Conservation (phyloP, 2,329 filamentous ascomycete genomes). For the Xylaria sp. region DNA sequence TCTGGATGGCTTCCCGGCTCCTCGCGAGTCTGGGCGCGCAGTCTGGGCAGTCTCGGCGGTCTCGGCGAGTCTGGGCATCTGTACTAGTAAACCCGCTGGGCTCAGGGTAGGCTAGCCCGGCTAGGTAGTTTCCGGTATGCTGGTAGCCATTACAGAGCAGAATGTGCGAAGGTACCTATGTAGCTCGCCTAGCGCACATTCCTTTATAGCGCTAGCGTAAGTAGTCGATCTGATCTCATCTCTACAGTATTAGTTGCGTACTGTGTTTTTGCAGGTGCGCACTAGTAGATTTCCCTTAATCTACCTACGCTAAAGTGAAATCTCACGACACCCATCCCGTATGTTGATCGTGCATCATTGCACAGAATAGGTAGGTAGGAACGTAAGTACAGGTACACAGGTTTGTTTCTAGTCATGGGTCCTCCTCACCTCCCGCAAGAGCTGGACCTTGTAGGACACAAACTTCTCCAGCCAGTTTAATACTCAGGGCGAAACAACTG, state of each 20-base stretch:
- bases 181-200: too few relatives aligned
- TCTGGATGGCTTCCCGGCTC: background rate
- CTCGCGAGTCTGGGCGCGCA: background rate
- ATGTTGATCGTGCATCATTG: too few relatives aligned
- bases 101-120: too few relatives aligned
- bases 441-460: background rate
- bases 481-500: background rate
- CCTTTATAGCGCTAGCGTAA: too few relatives aligned
- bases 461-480: background rate
- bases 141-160: too few relatives aligned
- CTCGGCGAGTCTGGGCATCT: too few relatives aligned
- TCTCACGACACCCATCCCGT: too few relatives aligned
- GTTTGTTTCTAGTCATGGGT: too few relatives aligned
- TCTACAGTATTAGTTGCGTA: background rate
- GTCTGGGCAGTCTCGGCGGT: background rate
- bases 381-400: too few relatives aligned
- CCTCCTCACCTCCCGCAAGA: background rate
- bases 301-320: background rate
- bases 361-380: background rate
- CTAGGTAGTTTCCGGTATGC: too few relatives aligned
- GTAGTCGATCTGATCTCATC: background rate
- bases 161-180: too few relatives aligned
- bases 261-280: background rate
- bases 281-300: background rate
- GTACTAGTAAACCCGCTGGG: too few relatives aligned